Evolutionary conservation across 2,329 filamentous ascomycete genomes (phyloP).

Genomic region (Alternaria solani): DNA sequence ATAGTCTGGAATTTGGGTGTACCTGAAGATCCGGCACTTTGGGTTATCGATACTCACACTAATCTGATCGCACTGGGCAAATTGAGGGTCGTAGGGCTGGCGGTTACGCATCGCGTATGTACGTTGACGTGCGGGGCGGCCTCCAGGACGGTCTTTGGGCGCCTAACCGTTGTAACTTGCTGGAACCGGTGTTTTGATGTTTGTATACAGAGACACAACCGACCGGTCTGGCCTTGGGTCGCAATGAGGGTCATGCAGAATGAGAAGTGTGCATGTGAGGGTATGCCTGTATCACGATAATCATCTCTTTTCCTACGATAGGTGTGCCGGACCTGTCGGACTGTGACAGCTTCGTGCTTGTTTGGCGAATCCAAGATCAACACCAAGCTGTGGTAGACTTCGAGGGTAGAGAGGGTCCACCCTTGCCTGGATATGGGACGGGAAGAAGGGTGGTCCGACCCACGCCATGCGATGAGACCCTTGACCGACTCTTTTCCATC

Average conservation of each 20-base stretch:
- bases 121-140: constrained; percentile 23
- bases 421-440: constrained; percentile 1
- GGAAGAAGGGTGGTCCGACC: constrained; percentile 7
- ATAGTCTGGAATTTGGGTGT: constrained; percentile 18
- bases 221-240: constrained; percentile 15
- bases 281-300: constrained; percentile 4
- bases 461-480: constrained; percentile 4
- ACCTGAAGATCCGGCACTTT: constrained; percentile 32
- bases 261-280: constrained; percentile 4
- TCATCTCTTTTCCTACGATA: background rate
- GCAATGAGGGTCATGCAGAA: constrained; percentile 7
- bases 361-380: constrained; percentile 14
- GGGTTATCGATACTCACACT: constrained; percentile 13
- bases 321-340: constrained; percentile 8
- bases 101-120: constrained; percentile 34
- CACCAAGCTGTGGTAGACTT: constrained; percentile 2
- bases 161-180: constrained; percentile 28
- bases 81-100: constrained; percentile 35
- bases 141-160: constrained; percentile 37
- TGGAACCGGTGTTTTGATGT: constrained; percentile 28
- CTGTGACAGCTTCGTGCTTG: constrained; percentile 10
- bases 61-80: constrained; percentile 9
- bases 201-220: constrained; percentile 18
- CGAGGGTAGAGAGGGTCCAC: background rate
- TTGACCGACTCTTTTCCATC: constrained; percentile 2